phyloP scores from a whole-genome alignment of 2,329 filamentous ascomycete species.

The Chlorencoelia australis region DNA sequence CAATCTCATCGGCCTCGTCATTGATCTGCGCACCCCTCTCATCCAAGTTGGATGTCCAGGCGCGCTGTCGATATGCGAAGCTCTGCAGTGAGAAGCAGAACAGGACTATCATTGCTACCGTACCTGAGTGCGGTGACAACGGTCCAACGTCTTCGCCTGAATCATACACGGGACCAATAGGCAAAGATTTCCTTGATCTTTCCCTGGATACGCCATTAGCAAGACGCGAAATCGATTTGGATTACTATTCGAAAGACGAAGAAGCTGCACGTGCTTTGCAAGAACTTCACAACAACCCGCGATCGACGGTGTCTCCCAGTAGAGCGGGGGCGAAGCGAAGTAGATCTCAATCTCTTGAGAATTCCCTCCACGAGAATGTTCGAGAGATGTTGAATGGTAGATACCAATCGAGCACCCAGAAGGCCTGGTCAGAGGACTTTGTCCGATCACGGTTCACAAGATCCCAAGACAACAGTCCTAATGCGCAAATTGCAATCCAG shows the following conservation, averaged over 20 bases:
- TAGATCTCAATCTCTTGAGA: conserved; percentile 47
- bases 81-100: conserved; percentile 45
- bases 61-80: conserved; percentile 54
- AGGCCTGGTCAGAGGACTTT: conserved; percentile 19
- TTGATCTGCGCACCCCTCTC: conserved; percentile 47
- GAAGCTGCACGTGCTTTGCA: conserved; percentile 50
- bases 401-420: conserved; percentile 14
- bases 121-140: conserved; percentile 45
- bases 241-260: conserved; percentile 31
- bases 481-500: conserved; percentile 32
- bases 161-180: conserved; percentile 42
- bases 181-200: conserved; percentile 41
- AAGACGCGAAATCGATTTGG: conserved; percentile 37
- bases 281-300: conserved; percentile 46
- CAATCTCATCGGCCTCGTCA: conserved; percentile 53
- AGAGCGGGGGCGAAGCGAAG: conserved; percentile 45
- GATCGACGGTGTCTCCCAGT: conserved; percentile 30
- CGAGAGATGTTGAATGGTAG: conserved; percentile 45
- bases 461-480: conserved; percentile 29
- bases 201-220: conserved; percentile 39
- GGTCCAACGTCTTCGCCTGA: conserved; percentile 46
- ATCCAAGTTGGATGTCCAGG: conserved; percentile 48
- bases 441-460: conserved; percentile 25
- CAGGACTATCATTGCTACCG: conserved; percentile 44
- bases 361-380: conserved; percentile 56